Conservation (phyloP, 75 land plant species). For the Pinus tabuliformis region DNA sequence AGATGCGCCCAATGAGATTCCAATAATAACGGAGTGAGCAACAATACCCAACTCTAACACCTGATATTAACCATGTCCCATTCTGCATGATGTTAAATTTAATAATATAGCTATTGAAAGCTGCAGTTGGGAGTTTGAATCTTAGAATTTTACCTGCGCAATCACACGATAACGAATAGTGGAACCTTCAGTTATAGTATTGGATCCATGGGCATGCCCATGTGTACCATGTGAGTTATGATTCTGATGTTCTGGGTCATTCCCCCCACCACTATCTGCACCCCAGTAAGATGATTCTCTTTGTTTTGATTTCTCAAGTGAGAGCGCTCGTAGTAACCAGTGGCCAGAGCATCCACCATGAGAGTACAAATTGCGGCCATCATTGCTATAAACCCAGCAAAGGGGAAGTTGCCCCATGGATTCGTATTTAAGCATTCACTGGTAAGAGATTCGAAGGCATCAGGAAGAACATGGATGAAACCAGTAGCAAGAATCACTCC, state of each 20-base stretch:
- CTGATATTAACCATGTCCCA: slow-evolving; percentile 13
- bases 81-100: too few species aligned
- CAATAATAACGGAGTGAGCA: slow-evolving; percentile 77
- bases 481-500: slow-evolving; percentile 68
- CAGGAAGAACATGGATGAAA: slow-evolving; percentile 58
- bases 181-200: background rate
- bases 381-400: slow-evolving; percentile 70
- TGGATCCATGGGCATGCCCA: background rate
- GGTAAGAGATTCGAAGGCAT: slow-evolving; percentile 28
- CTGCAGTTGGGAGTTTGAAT: background rate
- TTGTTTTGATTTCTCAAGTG: too few species aligned
- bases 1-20: slow-evolving; percentile 67
- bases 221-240: background rate
- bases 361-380: slow-evolving; percentile 41
- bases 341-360: slow-evolving; percentile 45
- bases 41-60: slow-evolving; percentile 82
- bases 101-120: background rate
- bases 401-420: slow-evolving; percentile 56
- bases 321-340: slow-evolving; percentile 27
- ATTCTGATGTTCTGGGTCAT: too few species aligned
- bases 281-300: too few species aligned
- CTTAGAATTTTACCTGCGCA: background rate
- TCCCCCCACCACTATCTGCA: too few species aligned
- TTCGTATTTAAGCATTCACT: slow-evolving; percentile 26
- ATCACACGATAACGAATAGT: background rate